Percentiles rank a stretch among this genome's conserved stretches.
phyloP scores from a whole-genome alignment of 306 rosid genomes.

The Astragalus glycyphyllos region DNA sequence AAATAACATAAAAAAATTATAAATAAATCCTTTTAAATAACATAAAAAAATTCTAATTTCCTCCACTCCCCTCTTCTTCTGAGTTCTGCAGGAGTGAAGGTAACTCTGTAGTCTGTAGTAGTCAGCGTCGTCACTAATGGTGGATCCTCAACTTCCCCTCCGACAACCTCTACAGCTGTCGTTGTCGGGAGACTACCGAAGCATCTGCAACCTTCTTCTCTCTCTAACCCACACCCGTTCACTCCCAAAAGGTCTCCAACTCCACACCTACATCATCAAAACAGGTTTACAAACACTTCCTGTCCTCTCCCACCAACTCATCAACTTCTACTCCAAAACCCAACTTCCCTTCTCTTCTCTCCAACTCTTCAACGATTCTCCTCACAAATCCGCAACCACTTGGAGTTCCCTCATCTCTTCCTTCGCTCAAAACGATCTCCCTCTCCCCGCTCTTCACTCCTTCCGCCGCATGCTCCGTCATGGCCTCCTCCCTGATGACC shows the following conservation, averaged over 20 bases:
- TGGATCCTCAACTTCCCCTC: slow-evolving; percentile 23
- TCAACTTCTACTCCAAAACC: slow-evolving; percentile 77
- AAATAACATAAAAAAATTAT: too few species aligned
- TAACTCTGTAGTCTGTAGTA: too few species aligned
- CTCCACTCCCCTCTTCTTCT: too few species aligned
- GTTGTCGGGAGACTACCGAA: slow-evolving; percentile 38
- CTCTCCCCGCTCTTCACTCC: slow-evolving; percentile 55
- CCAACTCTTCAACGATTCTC: slow-evolving; percentile 57
- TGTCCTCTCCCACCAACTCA: slow-evolving; percentile 71
- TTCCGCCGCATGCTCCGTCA: slow-evolving; percentile 70
- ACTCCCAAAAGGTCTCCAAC: slow-evolving; percentile 70
- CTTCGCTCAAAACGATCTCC: slow-evolving; percentile 80
- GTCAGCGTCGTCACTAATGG: not conserved
- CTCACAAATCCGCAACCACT: slow-evolving; percentile 61
- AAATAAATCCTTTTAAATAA: too few species aligned
- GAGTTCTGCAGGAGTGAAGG: too few species aligned
- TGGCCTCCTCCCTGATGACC: slow-evolving; percentile 64
- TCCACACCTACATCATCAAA: slow-evolving; percentile 78
- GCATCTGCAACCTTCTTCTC: slow-evolving; percentile 61
- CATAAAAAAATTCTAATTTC: too few species aligned
- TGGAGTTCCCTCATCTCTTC: slow-evolving; percentile 87
- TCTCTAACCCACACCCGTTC: slow-evolving; percentile 65
- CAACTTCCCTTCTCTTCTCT: slow-evolving; percentile 60
- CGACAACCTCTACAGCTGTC: slow-evolving; percentile 13
- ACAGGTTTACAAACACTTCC: slow-evolving; percentile 63